Percentiles rank a stretch among this genome's conserved stretches.
These are phyloP conservation scores for Fusarium acutatum DNA, from an alignment of 2,329 filamentous ascomycete genomes.

Conservation along the genomic window DNA sequence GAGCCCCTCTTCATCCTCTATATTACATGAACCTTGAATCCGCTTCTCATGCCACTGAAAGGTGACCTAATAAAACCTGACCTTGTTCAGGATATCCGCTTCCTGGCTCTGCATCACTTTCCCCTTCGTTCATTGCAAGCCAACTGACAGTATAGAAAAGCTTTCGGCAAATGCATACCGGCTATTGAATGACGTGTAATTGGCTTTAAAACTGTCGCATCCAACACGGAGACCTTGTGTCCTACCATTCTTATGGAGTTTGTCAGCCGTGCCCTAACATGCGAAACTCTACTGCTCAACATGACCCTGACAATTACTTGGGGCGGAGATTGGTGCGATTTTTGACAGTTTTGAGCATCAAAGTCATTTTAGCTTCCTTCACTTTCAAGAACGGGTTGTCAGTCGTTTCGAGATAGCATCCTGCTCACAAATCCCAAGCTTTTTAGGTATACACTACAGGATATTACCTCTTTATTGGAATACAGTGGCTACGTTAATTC, in stretches of 20 bases:
- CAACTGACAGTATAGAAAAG: fast-evolving
- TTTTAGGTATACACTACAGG: fast-evolving
- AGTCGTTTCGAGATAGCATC: too few species aligned
- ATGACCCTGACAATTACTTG: not conserved
- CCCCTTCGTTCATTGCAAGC: not conserved
- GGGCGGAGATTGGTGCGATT: too few species aligned
- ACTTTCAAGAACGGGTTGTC: fast-evolving
- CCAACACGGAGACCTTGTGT: not conserved
- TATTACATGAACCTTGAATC: not conserved
- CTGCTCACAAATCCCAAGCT: not conserved
- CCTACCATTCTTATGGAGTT: not conserved
- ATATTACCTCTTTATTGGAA: not conserved
- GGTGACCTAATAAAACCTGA: too few species aligned
- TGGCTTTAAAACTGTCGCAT: not conserved
- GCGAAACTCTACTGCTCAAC: not conserved
- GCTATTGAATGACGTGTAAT: not conserved
- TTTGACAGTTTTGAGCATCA: not conserved
- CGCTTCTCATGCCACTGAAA: too few species aligned
- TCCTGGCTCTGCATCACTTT: not conserved
- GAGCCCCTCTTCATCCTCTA: not conserved
- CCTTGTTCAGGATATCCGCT: not conserved
- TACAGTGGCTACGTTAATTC: too few species aligned
- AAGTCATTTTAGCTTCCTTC: not conserved
- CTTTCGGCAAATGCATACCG: not conserved
- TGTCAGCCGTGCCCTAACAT: not conserved